Percentiles rank a stretch among this genome's conserved stretches.
These are phyloP conservation scores for Oryza rufipogon DNA, from an alignment of 176 grass and related monocot genomes.

Conservation along the genomic window DNA sequence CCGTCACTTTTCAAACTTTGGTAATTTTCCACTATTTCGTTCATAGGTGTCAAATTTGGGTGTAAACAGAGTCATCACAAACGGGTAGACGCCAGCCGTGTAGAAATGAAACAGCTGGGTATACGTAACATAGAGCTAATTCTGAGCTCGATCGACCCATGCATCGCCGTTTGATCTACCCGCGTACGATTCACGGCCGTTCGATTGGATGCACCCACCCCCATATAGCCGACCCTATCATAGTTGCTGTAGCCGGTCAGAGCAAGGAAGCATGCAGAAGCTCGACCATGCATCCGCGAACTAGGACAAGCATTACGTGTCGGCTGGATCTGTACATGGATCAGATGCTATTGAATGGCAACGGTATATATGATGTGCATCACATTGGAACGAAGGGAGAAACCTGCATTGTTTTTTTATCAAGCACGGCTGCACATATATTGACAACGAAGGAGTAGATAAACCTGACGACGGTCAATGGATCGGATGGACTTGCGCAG, in stretches of 20 bases:
- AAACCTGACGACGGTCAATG: neutral
- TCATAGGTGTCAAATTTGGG: no score
- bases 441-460: neutral
- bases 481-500: neutral
- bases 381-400: neutral
- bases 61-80: neutral
- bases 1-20: no score
- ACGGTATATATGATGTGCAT: neutral
- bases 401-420: neutral
- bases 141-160: no score
- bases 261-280: no score
- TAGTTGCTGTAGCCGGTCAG: no score
- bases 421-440: neutral
- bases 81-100: neutral
- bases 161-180: no score
- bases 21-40: no score
- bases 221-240: no score
- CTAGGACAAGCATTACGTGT: neutral
- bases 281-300: neutral
- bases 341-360: constrained; percentile 37
- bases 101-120: neutral
- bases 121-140: no score
- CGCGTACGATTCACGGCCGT: no score
- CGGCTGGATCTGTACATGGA: neutral
- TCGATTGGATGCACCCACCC: no score